Conservation (phyloP, 2,329 filamentous ascomycete species). For the Davidsoniella australis region DNA sequence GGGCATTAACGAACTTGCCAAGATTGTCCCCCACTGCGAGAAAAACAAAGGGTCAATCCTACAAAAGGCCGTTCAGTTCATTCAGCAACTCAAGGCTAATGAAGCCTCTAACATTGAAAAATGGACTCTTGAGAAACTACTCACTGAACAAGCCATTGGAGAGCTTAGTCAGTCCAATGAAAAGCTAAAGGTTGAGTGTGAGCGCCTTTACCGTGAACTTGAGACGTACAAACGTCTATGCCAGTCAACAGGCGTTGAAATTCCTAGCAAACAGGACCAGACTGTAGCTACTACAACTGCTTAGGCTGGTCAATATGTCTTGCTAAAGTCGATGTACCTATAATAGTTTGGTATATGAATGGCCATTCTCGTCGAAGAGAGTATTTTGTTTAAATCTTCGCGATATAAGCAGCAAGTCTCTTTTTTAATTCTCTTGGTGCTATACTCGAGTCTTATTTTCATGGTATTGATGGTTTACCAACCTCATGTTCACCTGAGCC, state of each 20-base stretch:
- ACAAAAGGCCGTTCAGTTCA: conserved; percentile 84
- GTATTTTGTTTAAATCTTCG: too few species aligned
- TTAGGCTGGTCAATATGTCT: background rate
- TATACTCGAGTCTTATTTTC: too few species aligned
- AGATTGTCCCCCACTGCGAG: conserved; percentile 93
- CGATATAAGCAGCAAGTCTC: too few species aligned
- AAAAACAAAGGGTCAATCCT: conserved; percentile 98
- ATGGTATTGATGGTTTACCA: too few species aligned
- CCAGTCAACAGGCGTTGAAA: conserved; percentile 38
- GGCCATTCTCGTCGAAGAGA: too few species aligned
- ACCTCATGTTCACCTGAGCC: too few species aligned
- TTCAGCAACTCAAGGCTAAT: conserved; percentile 85
- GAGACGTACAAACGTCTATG: conserved; percentile 62
- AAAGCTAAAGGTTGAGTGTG: conserved; percentile 66
- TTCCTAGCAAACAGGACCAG: conserved; percentile 12
- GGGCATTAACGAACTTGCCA: conserved; percentile 93
- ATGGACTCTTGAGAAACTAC: conserved; percentile 78
- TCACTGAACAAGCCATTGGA: conserved; percentile 74
- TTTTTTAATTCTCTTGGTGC: too few species aligned
- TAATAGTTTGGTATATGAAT: too few species aligned
- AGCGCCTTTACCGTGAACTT: conserved; percentile 59
- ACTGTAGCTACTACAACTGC: background rate
- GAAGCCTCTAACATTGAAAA: conserved; percentile 89
- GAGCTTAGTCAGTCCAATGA: conserved; percentile 79
- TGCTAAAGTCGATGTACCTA: background rate